A percentile compares a stretch with the other conserved stretches of the same genome.
phyloP scores from a whole-genome alignment of 257 asterid species.

The Nicotiana sylvestris region DNA sequence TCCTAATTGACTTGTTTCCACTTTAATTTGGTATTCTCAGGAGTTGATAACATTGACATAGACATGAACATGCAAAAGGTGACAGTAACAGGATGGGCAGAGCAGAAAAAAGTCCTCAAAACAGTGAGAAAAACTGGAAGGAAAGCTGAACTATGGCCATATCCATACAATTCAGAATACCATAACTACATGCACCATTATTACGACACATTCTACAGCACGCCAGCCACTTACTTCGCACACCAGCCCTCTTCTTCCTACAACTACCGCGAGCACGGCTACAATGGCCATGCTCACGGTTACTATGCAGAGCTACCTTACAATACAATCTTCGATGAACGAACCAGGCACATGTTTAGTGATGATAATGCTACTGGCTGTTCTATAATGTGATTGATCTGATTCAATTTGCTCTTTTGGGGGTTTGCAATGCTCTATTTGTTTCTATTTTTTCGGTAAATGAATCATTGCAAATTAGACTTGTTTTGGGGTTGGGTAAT shows the following conservation, averaged over 20 bases:
- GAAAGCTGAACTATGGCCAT: constrained; percentile 71
- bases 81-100: constrained; percentile 60
- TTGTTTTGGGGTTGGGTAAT: neutral
- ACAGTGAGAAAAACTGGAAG: constrained; percentile 54
- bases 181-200: constrained; percentile 41
- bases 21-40: constrained; percentile 17
- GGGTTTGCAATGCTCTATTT: neutral
- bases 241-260: constrained; percentile 31
- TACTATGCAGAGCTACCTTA: constrained; percentile 51
- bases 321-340: constrained; percentile 30
- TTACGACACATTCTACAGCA: constrained; percentile 28
- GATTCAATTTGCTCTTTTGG: neutral
- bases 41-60: constrained; percentile 55
- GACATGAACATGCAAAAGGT: constrained; percentile 72
- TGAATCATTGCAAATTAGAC: neutral
- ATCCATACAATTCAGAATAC: constrained; percentile 63
- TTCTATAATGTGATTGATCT: constrained; percentile 48
- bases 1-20: neutral
- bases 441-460: neutral
- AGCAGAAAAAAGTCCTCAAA: constrained; percentile 53
- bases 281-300: constrained; percentile 53
- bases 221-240: constrained; percentile 18
- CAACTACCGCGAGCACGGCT: constrained; percentile 57
- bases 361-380: constrained; percentile 70
- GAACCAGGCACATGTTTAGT: constrained; percentile 46